Conservation (phyloP, 768 basidiomycete genomes). For the Russula virescens region DNA sequence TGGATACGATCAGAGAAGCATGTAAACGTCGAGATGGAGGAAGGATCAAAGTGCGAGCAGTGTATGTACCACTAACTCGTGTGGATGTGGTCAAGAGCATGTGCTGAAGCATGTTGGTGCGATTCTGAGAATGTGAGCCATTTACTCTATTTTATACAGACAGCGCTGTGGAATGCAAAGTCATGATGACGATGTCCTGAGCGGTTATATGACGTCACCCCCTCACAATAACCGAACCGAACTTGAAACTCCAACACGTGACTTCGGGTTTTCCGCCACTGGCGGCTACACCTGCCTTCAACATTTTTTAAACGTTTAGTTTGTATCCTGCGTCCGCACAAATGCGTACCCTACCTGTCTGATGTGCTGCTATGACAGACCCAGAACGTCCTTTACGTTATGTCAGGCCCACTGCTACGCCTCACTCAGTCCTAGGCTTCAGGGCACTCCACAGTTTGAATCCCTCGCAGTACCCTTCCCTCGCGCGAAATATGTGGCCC, state of each 20-base stretch:
- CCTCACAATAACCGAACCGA: too few relatives aligned
- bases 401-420: too few relatives aligned
- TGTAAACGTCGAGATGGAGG: constrained; percentile 8
- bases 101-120: constrained; percentile 12
- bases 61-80: background rate
- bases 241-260: too few relatives aligned
- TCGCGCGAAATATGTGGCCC: background rate
- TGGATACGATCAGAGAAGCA: constrained; percentile 3
- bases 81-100: background rate
- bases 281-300: too few relatives aligned
- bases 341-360: too few relatives aligned
- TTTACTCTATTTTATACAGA: background rate
- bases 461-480: background rate
- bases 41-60: background rate
- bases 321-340: too few relatives aligned
- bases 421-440: background rate
- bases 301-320: too few relatives aligned
- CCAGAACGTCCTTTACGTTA: too few relatives aligned
- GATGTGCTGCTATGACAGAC: too few relatives aligned
- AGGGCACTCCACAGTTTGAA: background rate
- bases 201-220: constrained; percentile 12
- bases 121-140: background rate
- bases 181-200: background rate
- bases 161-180: background rate
- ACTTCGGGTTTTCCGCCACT: too few relatives aligned